Evolutionary conservation across 1,284 basidiomycete species (phyloP).

Genomic region (Meripilus lineatus): DNA sequence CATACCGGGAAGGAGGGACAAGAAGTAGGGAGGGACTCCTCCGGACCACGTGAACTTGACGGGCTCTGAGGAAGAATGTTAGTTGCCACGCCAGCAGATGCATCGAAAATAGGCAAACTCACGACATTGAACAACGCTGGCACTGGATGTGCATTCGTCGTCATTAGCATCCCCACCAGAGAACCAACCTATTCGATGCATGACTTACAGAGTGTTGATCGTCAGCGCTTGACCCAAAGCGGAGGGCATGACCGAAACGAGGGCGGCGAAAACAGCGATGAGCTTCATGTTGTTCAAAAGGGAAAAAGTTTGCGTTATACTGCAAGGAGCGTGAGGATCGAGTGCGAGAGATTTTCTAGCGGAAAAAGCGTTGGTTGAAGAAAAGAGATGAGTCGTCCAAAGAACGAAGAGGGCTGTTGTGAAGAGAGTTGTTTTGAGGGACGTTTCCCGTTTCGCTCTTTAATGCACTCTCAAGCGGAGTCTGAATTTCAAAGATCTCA

Average conservation of each 20-base stretch:
- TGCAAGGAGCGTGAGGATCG: constrained; percentile 13
- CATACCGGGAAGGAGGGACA: constrained; percentile 62
- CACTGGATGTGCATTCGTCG: constrained; percentile 24
- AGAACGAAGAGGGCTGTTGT: neutral
- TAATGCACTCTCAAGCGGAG: neutral
- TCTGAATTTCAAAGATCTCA: too few species aligned
- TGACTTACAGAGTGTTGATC: constrained; percentile 67
- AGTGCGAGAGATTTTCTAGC: constrained; percentile 1
- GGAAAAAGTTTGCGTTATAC: constrained; percentile 6
- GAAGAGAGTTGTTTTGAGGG: too few species aligned
- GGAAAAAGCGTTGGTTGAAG: constrained; percentile 1
- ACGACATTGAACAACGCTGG: constrained; percentile 51
- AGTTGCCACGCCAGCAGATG: neutral
- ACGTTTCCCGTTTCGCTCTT: too few species aligned
- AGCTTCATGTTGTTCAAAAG: constrained; percentile 42
- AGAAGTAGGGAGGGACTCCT: constrained; percentile 58
- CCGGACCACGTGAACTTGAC: constrained; percentile 50
- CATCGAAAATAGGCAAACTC: constrained; percentile 20
- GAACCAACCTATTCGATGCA: neutral
- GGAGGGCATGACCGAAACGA: constrained; percentile 42
- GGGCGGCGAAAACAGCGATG: constrained; percentile 36
- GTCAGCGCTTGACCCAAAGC: constrained; percentile 36
- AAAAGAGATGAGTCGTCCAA: constrained; percentile 1
- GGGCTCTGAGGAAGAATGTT: constrained; percentile 37
- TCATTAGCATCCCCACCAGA: constrained; percentile 1